These are phyloP conservation scores for Leccinum sublutescens DNA, from an alignment of 768 basidiomycete species.

Conservation along the genomic window DNA sequence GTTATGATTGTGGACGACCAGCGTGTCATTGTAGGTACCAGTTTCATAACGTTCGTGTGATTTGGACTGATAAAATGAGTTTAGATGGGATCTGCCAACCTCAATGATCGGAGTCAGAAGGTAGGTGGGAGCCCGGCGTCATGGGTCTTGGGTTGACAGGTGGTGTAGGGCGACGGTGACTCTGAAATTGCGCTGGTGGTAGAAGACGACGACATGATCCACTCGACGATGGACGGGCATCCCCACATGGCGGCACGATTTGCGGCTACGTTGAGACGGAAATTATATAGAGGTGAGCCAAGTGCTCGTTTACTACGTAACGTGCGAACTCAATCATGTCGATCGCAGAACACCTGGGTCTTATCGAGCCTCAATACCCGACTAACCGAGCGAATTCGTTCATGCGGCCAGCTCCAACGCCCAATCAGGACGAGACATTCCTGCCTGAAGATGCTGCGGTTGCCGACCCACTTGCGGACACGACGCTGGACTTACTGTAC, in stretches of 20 bases:
- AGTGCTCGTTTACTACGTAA: not conserved
- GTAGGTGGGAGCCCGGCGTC: slow-evolving; percentile 28
- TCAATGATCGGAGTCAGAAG: slow-evolving; percentile 86
- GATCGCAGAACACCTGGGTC: slow-evolving; percentile 76
- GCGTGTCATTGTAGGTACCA: slow-evolving; percentile 71
- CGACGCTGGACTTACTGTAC: slow-evolving; percentile 57
- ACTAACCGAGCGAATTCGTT: slow-evolving; percentile 44
- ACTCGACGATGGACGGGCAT: slow-evolving; percentile 74
- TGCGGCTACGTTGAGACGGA: slow-evolving; percentile 79
- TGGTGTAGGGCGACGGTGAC: slow-evolving; percentile 77
- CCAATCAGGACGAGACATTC: slow-evolving; percentile 65
- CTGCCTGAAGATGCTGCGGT: slow-evolving; percentile 61
- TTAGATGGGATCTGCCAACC: slow-evolving; percentile 91
- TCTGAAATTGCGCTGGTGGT: slow-evolving; percentile 93
- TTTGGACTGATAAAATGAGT: slow-evolving; percentile 2
- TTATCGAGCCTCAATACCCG: slow-evolving; percentile 69
- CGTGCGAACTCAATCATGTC: slow-evolving; percentile 3
- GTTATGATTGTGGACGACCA: slow-evolving; percentile 95
- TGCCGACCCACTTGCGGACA: slow-evolving; percentile 73
- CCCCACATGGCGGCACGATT: slow-evolving; percentile 74
- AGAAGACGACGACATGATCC: slow-evolving; percentile 81
- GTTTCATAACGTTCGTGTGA: not conserved
- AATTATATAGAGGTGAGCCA: slow-evolving; percentile 71
- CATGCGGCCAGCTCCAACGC: slow-evolving; percentile 78
- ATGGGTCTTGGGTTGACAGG: slow-evolving; percentile 6